Evolutionary conservation across 1,139 yeast genomes (phyloP), one percentile per base, ranked within the genome.

Genomic region (Taphrina sp.): DNA sequence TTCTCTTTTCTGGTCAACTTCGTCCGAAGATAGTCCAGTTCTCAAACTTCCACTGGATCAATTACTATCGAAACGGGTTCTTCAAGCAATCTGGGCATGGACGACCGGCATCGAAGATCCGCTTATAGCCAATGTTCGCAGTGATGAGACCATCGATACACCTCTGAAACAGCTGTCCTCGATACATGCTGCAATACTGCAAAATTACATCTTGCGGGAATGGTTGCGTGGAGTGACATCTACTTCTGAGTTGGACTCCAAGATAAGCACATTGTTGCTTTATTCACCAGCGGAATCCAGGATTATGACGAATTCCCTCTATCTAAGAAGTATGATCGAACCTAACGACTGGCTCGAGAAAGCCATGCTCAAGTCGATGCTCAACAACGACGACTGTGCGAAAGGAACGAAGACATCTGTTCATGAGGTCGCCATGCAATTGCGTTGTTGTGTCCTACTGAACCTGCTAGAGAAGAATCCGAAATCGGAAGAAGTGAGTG

Each of bases 321-420:
- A 43, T 14, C 28, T 43, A 19, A 29, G 20, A 19, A 43, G 29
- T 14, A 43, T 43, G 47, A 43, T 43, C 29, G 47, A 43, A 28
- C 47, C 47, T 8, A 43, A 33, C 29, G 47, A 43, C 38, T 43
- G 47, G 47, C 38, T 43, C 12, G 47, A 43, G 23, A 29, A 33
- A 33, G 47, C 47, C 5, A 43, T 43, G 47, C 47, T 43, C n/a
- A 22, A 29, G 17, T 43, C 47, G 34, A 26, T 26, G 31, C n/a
- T n/a, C n/a, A n/a, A n/a, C n/a, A n/a, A n/a, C n/a, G n/a, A n/a
- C n/a, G n/a, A n/a, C n/a, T n/a, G n/a, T n/a, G n/a, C n/a, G n/a
- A n/a, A n/a, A n/a, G 33, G 8, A n/a, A n/a, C 45, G 20, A n/a
- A 33, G 10, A 17, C 19, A 34, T 43, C 47, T 7, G 10, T 23